These are phyloP conservation scores for Plasmopara halstedii DNA, from an alignment of 352 stramenopile genomes.

Conservation along the genomic window DNA sequence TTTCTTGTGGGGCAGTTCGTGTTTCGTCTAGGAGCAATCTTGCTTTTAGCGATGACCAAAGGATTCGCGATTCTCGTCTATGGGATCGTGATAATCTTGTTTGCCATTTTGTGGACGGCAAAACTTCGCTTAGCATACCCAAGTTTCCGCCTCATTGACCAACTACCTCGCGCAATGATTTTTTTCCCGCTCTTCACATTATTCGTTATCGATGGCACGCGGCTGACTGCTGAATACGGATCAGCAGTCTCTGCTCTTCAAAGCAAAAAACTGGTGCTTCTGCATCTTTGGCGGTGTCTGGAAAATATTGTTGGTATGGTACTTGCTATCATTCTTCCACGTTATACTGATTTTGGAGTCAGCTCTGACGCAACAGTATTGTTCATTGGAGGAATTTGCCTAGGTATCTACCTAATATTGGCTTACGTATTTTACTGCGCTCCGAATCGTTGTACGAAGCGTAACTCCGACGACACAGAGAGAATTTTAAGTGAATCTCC, in stretches of 20 bases:
- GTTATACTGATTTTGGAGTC: constrained; percentile 58
- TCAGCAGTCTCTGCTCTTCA: constrained; percentile 27
- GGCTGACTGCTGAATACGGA: constrained; percentile 26
- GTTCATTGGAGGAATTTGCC: constrained; percentile 30
- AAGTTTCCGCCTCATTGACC: constrained; percentile 17
- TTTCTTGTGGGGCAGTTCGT: constrained; percentile 60
- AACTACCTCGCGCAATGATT: constrained; percentile 38
- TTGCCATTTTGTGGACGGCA: constrained; percentile 27
- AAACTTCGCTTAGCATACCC: constrained; percentile 36
- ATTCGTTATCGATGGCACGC: constrained; percentile 48
- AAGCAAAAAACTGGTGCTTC: constrained; percentile 23
- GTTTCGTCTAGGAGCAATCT: constrained; percentile 45
- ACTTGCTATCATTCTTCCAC: constrained; percentile 28
- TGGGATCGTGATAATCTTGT: constrained; percentile 22
- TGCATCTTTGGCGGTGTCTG: constrained; percentile 49
- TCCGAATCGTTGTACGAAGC: constrained; percentile 1
- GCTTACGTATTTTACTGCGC: constrained; percentile 22
- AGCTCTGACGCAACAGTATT: constrained; percentile 31
- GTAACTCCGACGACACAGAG: not conserved
- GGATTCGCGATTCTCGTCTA: constrained; percentile 34
- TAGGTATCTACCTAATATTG: constrained; percentile 25
- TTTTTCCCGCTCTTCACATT: constrained; percentile 67
- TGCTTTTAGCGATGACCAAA: constrained; percentile 62
- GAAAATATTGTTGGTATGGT: constrained; percentile 43
- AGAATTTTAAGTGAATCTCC: not conserved